Evolutionary conservation across 1,284 basidiomycete species (phyloP).

Genomic region (Austroboletus novae-zelandiae): DNA sequence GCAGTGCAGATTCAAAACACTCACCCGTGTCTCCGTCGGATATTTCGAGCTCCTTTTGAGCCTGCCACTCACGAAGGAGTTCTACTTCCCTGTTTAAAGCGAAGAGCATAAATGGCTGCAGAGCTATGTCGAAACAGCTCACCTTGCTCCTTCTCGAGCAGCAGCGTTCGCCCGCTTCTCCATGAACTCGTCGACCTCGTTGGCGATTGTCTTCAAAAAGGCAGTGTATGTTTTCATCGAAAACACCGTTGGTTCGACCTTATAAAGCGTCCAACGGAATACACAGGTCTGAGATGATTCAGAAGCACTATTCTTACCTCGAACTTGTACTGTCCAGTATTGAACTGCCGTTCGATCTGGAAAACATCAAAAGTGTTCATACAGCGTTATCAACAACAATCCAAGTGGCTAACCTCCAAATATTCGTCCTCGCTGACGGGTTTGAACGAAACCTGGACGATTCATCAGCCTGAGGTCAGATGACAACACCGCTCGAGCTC

Average conservation of each 20-base stretch:
- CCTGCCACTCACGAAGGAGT: slow-evolving; percentile 25
- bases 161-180: slow-evolving; percentile 37
- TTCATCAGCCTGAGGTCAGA: neutral
- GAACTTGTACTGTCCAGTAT: slow-evolving; percentile 59
- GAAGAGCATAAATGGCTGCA: neutral
- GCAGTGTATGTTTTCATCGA: slow-evolving; percentile 51
- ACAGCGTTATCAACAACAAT: neutral
- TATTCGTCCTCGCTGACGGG: slow-evolving; percentile 47
- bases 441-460: slow-evolving; percentile 45
- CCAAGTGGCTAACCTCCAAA: slow-evolving; percentile 31
- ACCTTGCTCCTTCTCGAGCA: slow-evolving; percentile 42
- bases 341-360: slow-evolving; percentile 56
- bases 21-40: slow-evolving; percentile 7
- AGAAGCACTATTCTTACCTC: slow-evolving; percentile 34
- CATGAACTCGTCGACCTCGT: slow-evolving; percentile 35
- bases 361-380: neutral
- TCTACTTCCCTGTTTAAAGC: slow-evolving; percentile 15
- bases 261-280: neutral
- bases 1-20: neutral
- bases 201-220: slow-evolving; percentile 43
- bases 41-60: slow-evolving; percentile 16
- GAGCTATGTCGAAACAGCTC: slow-evolving; percentile 3
- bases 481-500: too few relatives aligned
- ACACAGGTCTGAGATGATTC: neutral
- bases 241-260: slow-evolving; percentile 52